Evolutionary conservation across 495 filamentous ascomycete genomes (phyloP).

Genomic region (Pyrenula aspistea): DNA sequence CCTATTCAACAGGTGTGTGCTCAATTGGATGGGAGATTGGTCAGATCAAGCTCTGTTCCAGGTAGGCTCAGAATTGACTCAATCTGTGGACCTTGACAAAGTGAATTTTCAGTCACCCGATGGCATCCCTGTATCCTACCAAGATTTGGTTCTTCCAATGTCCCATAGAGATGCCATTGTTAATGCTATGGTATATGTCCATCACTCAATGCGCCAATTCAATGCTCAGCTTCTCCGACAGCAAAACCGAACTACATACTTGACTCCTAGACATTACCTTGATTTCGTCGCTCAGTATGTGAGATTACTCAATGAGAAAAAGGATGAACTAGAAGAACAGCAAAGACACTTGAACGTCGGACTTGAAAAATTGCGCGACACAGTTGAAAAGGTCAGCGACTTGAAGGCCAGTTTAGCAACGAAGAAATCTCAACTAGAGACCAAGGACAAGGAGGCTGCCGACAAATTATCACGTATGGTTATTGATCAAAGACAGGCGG

Average conservation of each 20-base stretch:
- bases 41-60: slow-evolving; percentile 98
- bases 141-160: slow-evolving; percentile 70
- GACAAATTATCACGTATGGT: slow-evolving; percentile 97
- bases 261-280: slow-evolving; percentile 92
- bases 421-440: slow-evolving; percentile 86
- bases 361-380: slow-evolving; percentile 94
- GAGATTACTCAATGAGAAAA: slow-evolving; percentile 94
- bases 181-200: slow-evolving; percentile 97
- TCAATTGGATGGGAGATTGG: slow-evolving; percentile 99
- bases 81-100: slow-evolving; percentile 87
- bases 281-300: slow-evolving; percentile 98
- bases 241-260: slow-evolving; percentile 78
- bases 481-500: slow-evolving; percentile 89
- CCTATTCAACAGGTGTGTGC: slow-evolving; percentile 95
- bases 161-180: slow-evolving; percentile 82
- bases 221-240: slow-evolving; percentile 83
- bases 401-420: slow-evolving; percentile 78
- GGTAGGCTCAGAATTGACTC: slow-evolving; percentile 89
- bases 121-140: slow-evolving; percentile 81
- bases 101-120: slow-evolving; percentile 77
- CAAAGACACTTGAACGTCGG: slow-evolving; percentile 96
- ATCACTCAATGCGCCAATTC: slow-evolving; percentile 84
- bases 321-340: slow-evolving; percentile 95
- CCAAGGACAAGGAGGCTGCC: slow-evolving; percentile 89
- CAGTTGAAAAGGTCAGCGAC: slow-evolving; percentile 93